A percentile compares a stretch with the other conserved stretches of the same genome.
Evolutionary conservation across 2,329 filamentous ascomycete species (phyloP).

Genomic region (Trichoderma sp.): DNA sequence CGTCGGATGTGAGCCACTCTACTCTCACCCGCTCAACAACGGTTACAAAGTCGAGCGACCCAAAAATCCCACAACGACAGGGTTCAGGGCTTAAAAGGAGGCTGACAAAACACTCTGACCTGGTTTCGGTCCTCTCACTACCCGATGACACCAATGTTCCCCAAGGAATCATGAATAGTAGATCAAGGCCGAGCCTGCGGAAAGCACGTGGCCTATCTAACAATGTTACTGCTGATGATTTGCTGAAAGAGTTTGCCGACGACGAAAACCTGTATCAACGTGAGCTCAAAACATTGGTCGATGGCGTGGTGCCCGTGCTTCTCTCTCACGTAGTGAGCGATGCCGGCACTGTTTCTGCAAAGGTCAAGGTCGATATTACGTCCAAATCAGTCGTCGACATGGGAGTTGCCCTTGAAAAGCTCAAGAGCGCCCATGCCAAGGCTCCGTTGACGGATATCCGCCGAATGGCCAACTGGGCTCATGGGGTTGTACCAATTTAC

Average conservation of each 20-base stretch:
- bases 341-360: slow-evolving; percentile 51
- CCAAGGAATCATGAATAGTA: slow-evolving; percentile 63
- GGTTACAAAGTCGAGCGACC: slow-evolving; percentile 37
- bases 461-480: slow-evolving; percentile 75
- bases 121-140: slow-evolving; percentile 86
- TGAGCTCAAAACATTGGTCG: slow-evolving; percentile 88
- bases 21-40: slow-evolving; percentile 53
- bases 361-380: slow-evolving; percentile 56
- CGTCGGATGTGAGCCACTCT: slow-evolving; percentile 44
- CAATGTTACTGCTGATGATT: slow-evolving; percentile 67
- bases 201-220: slow-evolving; percentile 65
- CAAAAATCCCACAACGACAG: slow-evolving; percentile 36
- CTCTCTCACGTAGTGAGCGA: slow-evolving; percentile 78
- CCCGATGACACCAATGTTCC: slow-evolving; percentile 56
- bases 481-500: slow-evolving; percentile 74
- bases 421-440: slow-evolving; percentile 75
- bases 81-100: slow-evolving; percentile 64
- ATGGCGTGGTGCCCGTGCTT: slow-evolving; percentile 91
- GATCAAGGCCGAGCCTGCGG: slow-evolving; percentile 74
- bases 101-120: slow-evolving; percentile 86
- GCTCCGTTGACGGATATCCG: slow-evolving; percentile 72
- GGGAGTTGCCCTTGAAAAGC: slow-evolving; percentile 82
- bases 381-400: slow-evolving; percentile 90
- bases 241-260: slow-evolving; percentile 74
- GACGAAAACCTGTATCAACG: slow-evolving; percentile 87